These are phyloP conservation scores for Beauveria bassiana DNA, from an alignment of 2,329 filamentous ascomycete genomes.

Conservation along the genomic window DNA sequence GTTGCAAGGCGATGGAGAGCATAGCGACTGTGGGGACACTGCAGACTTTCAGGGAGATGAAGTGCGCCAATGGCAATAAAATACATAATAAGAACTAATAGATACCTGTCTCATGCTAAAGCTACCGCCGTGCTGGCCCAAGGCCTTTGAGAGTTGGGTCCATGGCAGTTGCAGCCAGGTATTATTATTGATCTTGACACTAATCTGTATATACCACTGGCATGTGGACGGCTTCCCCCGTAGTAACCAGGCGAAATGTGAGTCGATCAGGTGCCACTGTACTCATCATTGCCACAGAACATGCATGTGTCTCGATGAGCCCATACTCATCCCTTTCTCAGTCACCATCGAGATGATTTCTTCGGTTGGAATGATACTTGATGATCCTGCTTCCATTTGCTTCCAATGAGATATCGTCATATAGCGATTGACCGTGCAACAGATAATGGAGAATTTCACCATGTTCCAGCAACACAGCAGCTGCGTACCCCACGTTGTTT, in stretches of 20 bases:
- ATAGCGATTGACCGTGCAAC: background rate
- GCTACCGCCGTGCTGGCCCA: background rate
- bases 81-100: background rate
- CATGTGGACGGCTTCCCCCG: conserved; percentile 4
- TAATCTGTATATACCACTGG: background rate
- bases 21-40: background rate
- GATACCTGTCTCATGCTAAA: background rate
- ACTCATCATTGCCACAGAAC: background rate
- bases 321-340: background rate
- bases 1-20: background rate
- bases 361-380: background rate
- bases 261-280: background rate
- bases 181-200: background rate
- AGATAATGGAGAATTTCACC: background rate
- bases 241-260: conserved; percentile 1
- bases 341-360: background rate
- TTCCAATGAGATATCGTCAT: background rate
- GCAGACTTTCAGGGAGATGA: background rate
- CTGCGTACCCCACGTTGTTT: no score
- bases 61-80: background rate
- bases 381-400: background rate
- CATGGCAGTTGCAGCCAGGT: background rate
- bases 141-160: background rate
- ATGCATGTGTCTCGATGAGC: background rate
- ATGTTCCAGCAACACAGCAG: background rate